A percentile compares a stretch with the other conserved stretches of the same genome.
Conservation (phyloP, 345 rosid genomes). For the Syzygium oleosum region DNA sequence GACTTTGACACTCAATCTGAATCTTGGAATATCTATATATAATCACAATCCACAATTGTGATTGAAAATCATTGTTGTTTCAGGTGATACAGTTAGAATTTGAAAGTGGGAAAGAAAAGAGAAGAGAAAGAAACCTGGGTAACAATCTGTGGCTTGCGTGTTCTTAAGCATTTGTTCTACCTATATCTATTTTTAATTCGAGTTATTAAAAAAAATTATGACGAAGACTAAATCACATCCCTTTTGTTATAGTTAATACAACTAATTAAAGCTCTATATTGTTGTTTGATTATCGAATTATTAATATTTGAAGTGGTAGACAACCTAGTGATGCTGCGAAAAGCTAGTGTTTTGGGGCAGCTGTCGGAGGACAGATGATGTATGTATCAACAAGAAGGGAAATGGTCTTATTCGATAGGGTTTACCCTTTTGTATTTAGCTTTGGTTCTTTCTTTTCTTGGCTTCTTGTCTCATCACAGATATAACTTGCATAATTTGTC, state of each 20-base stretch:
- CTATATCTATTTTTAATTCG: background rate
- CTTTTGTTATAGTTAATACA: too few species aligned
- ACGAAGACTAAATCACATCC: too few species aligned
- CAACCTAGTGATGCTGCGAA: background rate
- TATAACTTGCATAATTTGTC: too few species aligned
- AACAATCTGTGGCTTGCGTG: background rate
- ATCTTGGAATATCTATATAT: too few species aligned
- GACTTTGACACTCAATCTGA: too few species aligned
- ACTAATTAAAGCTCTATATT: too few species aligned
- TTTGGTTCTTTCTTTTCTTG: background rate
- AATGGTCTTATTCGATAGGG: background rate
- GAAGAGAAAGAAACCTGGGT: background rate
- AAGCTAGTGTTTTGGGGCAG: background rate
- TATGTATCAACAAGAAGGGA: background rate
- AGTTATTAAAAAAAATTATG: too few species aligned
- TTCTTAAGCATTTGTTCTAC: background rate
- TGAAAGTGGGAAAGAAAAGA: background rate
- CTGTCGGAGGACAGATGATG: background rate
- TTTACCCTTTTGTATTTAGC: background rate
- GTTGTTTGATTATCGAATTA: background rate
- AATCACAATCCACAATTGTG: background rate
- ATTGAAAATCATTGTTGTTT: background rate
- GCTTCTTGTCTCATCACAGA: too few species aligned
- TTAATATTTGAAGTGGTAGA: background rate
- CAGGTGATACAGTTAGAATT: background rate